Evolutionary conservation across 352 stramenopile genomes (phyloP), one percentile per base, ranked within the genome.

Genomic region (Peronospora farinosa): DNA sequence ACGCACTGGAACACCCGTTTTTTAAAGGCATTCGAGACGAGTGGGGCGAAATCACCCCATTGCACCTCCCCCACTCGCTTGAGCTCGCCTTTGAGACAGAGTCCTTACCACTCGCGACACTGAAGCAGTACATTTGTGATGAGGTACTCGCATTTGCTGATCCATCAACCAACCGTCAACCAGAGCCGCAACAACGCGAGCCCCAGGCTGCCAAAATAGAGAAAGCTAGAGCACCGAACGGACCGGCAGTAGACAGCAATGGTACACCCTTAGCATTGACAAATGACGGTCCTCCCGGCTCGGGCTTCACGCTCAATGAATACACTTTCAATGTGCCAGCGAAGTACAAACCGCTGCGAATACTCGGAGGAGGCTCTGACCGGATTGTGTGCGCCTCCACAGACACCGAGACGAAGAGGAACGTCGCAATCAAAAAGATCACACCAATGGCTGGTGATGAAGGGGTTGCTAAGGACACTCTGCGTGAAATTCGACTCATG

Each of bases 361-460:
- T 92, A 21, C 71, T 97, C 0, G 89, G 88, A 1, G 88, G 96
- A 72, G 91, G 89, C 4, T 96, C 86, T 0, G 97, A 97, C 57
- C 91, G 92, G 16, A 86, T 97, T 27, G 91, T 97, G 16, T 95
- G 80, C 41, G 79, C 78, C 7, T 87, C 86, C 17, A 82, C 69
- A 1, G 84, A 96, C 47, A 69, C 69, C 3, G 63, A 68, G 9
- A 83, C 66, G n/a, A 79, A 84, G 37, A 65, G 74, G 48, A 87
- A 86, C 32, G 80, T 96, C 7, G 90, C 90, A 0, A 95, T 97
- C 66, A 97, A 97, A 63, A 96, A 96, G 61, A 94, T 96, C 52
- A 90, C 76, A 25, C 88, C 87, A 8, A 97, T 97, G 86, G 85
- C 86, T 8, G 77, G 86, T 11, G 79, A 92, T 35, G 78, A 92